Percentiles rank a stretch among this genome's conserved stretches.
phyloP scores from a whole-genome alignment of 1,284 basidiomycete genomes.

The Thecaphora frezii region DNA sequence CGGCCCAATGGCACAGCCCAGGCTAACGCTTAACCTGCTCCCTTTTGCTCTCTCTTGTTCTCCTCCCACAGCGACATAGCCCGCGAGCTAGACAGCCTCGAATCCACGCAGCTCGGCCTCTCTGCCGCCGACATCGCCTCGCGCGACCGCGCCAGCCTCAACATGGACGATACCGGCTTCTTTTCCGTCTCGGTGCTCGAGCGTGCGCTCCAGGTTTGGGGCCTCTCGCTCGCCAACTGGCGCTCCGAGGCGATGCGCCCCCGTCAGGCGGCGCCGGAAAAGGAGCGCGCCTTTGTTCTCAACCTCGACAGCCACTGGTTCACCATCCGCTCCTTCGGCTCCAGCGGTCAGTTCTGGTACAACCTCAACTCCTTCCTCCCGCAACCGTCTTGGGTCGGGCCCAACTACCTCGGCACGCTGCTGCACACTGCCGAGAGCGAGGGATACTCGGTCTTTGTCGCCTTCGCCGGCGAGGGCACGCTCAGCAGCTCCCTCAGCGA shows the following conservation, averaged over 20 bases:
- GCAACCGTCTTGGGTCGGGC: conserved; percentile 49
- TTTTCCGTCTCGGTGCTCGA: conserved; percentile 53
- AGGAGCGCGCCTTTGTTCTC: conserved; percentile 53
- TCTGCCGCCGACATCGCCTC: conserved; percentile 20
- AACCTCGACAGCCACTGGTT: conserved; percentile 57
- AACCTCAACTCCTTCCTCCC: conserved; percentile 55
- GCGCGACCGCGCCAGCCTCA: conserved; percentile 26
- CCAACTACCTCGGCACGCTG: conserved; percentile 49
- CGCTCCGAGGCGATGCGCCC: conserved; percentile 30
- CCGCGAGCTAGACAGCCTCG: conserved; percentile 34
- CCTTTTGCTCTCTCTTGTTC: not conserved
- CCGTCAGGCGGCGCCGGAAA: conserved; percentile 38
- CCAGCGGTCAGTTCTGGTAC: conserved; percentile 42
- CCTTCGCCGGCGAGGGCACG: conserved; percentile 25
- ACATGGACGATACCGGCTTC: conserved; percentile 57
- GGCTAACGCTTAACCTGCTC: not conserved
- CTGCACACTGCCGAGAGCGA: conserved; percentile 49
- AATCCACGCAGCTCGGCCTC: conserved; percentile 39
- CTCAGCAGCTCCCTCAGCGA: conserved; percentile 20
- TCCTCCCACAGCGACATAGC: conserved; percentile 29
- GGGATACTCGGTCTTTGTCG: conserved; percentile 54
- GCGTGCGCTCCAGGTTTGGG: conserved; percentile 44
- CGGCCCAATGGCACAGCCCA: too few species aligned
- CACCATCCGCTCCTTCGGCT: conserved; percentile 50
- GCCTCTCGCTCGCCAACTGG: conserved; percentile 28